These are phyloP conservation scores for Cinnamomum micranthum DNA, from an alignment of 164 flowering plant species.

Conservation along the genomic window DNA sequence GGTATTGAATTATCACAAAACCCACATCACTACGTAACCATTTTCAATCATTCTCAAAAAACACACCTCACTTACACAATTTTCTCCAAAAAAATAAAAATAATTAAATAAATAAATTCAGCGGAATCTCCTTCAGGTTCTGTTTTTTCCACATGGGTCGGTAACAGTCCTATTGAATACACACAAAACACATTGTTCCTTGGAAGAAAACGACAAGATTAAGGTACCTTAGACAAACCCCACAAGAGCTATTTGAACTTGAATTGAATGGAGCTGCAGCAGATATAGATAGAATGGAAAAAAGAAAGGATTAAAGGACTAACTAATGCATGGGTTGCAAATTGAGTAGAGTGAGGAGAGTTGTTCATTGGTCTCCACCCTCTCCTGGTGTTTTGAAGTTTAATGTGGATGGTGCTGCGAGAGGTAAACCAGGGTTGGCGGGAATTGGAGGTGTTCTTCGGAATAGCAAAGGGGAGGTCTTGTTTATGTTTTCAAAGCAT, in stretches of 20 bases:
- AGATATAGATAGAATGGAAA: not conserved
- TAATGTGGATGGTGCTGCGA: too few species aligned
- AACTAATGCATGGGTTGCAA: too few species aligned
- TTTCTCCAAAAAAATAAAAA: not conserved
- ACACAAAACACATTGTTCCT: not conserved
- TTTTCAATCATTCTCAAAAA: not conserved
- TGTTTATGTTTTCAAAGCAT: too few species aligned
- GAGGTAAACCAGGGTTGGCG: too few species aligned
- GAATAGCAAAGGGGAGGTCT: too few species aligned
- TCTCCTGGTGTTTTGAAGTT: too few species aligned
- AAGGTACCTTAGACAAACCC: not conserved
- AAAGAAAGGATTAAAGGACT: constrained; percentile 5
- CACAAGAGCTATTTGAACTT: constrained; percentile 2
- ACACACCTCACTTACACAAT: not conserved
- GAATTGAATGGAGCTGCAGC: not conserved
- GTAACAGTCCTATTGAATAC: constrained; percentile 2
- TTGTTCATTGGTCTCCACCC: too few species aligned
- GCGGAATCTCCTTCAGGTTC: not conserved
- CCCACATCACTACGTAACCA: not conserved
- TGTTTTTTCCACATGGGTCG: constrained; percentile 1
- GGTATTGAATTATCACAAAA: not conserved
- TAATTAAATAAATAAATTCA: not conserved
- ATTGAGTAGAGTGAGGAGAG: too few species aligned
- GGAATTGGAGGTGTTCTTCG: too few species aligned
- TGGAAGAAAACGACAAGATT: not conserved